phyloP scores from a whole-genome alignment of 164 flowering plant species.

The Platanus orientalis region DNA sequence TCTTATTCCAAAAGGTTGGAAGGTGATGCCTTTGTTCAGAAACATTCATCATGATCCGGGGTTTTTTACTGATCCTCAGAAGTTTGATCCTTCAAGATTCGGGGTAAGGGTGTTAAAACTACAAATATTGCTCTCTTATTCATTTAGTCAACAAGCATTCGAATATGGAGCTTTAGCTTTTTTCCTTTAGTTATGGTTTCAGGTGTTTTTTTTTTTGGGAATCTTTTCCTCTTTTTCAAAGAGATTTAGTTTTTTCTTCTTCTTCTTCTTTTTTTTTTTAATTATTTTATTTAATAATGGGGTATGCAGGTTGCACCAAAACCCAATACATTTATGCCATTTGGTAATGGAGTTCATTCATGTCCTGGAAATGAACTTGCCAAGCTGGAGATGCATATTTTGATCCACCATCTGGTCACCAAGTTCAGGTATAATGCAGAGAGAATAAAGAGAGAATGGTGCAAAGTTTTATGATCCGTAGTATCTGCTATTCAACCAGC shows the following conservation, averaged over 20 bases:
- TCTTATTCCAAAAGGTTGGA: constrained; percentile 94
- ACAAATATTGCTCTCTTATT: neutral
- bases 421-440: constrained; percentile 53
- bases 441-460: neutral
- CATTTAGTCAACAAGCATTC: neutral
- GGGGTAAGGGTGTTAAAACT: constrained; percentile 41
- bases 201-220: too few relatives aligned
- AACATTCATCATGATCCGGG: constrained; percentile 83
- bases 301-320: constrained; percentile 56
- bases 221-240: too few relatives aligned
- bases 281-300: neutral
- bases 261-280: neutral
- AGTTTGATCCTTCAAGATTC: constrained; percentile 84
- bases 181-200: too few relatives aligned
- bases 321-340: constrained; percentile 74
- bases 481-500: too few relatives aligned
- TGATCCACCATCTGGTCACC: constrained; percentile 59
- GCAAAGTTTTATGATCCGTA: too few relatives aligned
- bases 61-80: constrained; percentile 61
- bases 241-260: neutral
- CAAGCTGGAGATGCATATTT: constrained; percentile 64
- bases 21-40: constrained; percentile 89
- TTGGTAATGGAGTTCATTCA: constrained; percentile 70
- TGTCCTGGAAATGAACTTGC: constrained; percentile 89
- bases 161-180: too few relatives aligned